Percentiles rank a stretch among this genome's conserved stretches.
These are phyloP conservation scores for Circinella umbellata DNA, from an alignment of 371 early-diverging fungal genomes.

Conservation along the genomic window DNA sequence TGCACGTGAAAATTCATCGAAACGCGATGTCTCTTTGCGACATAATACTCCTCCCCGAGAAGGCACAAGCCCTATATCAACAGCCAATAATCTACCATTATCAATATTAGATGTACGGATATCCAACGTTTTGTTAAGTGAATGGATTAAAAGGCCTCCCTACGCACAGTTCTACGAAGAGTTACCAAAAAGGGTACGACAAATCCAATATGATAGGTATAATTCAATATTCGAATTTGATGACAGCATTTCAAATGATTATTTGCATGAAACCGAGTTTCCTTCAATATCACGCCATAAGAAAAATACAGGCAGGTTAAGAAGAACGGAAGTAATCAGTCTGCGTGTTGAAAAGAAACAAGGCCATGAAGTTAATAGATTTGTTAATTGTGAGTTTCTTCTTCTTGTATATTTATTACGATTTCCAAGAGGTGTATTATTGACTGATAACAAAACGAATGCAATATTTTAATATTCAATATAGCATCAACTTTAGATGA, in stretches of 20 bases:
- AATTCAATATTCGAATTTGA: slow-evolving; percentile 44
- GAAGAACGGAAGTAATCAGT: slow-evolving; percentile 19
- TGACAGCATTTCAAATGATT: slow-evolving; percentile 27
- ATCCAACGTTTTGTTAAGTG: slow-evolving; percentile 28
- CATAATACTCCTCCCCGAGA: slow-evolving; percentile 3
- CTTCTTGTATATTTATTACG: neutral
- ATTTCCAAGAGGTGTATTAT: no score
- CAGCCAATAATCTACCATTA: neutral
- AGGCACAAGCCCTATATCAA: neutral
- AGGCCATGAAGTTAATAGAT: slow-evolving; percentile 20
- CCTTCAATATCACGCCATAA: slow-evolving; percentile 11
- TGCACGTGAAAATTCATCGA: slow-evolving; percentile 8
- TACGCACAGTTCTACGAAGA: neutral
- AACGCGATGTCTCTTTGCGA: slow-evolving; percentile 1
- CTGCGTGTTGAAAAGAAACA: slow-evolving; percentile 38
- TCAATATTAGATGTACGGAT: slow-evolving; percentile 36
- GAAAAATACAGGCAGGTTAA: neutral
- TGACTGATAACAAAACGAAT: neutral
- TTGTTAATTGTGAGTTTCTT: slow-evolving; percentile 25
- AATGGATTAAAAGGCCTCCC: slow-evolving; percentile 32
- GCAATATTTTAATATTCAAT: neutral
- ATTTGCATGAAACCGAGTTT: slow-evolving; percentile 30
- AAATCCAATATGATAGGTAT: slow-evolving; percentile 29
- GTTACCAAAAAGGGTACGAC: slow-evolving; percentile 8
- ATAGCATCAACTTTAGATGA: slow-evolving; percentile 34